Percentiles rank a stretch among this genome's conserved stretches.
phyloP scores from a whole-genome alignment of 1,284 basidiomycete genomes.

The Wolfiporia cocos region DNA sequence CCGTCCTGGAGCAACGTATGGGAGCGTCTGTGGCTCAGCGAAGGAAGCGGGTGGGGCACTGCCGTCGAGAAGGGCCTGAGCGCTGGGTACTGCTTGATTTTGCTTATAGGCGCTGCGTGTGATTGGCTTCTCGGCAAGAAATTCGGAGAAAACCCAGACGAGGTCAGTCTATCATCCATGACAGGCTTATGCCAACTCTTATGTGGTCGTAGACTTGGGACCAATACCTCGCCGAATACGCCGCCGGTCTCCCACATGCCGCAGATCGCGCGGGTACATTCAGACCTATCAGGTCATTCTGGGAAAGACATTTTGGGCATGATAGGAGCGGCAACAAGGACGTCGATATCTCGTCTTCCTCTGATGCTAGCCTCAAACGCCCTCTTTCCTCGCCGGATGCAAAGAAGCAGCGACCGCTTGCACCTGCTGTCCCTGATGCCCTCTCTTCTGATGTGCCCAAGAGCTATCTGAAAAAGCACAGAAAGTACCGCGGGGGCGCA shows the following conservation, averaged over 20 bases:
- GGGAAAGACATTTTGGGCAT: constrained; percentile 43
- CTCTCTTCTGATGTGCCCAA: not conserved
- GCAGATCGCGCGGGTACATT: constrained; percentile 35
- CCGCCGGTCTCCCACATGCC: constrained; percentile 37
- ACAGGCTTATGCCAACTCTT: not conserved
- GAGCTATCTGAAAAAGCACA: constrained; percentile 21
- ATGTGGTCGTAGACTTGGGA: constrained; percentile 54
- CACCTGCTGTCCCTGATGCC: not conserved
- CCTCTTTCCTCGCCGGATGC: constrained; percentile 18
- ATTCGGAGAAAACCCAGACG: constrained; percentile 62
- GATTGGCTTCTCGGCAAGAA: constrained; percentile 52
- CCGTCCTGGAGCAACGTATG: constrained; percentile 54
- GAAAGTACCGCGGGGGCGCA: too few relatives aligned
- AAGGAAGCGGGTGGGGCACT: constrained; percentile 46
- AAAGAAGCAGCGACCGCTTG: constrained; percentile 16
- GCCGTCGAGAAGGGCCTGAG: constrained; percentile 50
- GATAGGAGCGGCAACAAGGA: constrained; percentile 13
- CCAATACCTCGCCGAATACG: constrained; percentile 53
- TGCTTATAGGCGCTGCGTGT: constrained; percentile 35
- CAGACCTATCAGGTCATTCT: constrained; percentile 42
- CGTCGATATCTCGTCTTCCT: too few relatives aligned
- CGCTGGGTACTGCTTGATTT: constrained; percentile 49
- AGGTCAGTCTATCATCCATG: constrained; percentile 34
- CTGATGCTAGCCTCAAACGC: constrained; percentile 24
- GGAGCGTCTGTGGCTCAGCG: constrained; percentile 49